Percentiles rank a stretch among this genome's conserved stretches.
Evolutionary conservation across 2,329 filamentous ascomycete species (phyloP).

Genomic region (Raffaelea albimanens): DNA sequence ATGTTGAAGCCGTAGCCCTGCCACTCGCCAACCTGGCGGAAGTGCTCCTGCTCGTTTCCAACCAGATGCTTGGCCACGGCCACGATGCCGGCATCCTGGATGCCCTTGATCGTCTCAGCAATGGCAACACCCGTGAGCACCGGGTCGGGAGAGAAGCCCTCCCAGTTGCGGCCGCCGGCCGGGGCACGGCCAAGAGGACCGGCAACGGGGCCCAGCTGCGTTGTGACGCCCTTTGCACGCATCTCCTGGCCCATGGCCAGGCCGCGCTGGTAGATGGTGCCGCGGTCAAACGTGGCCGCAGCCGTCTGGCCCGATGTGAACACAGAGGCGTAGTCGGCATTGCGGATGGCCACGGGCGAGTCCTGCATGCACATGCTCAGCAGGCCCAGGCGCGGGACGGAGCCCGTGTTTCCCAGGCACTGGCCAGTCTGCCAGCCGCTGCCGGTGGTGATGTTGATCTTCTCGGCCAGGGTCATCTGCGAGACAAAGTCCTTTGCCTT

Average conservation of each 20-base stretch:
- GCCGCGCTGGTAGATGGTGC: conserved; percentile 61
- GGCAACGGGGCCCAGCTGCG: conserved; percentile 64
- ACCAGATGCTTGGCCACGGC: conserved; percentile 70
- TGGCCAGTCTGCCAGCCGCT: conserved; percentile 62
- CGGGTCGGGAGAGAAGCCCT: conserved; percentile 63
- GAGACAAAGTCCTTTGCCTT: conserved; percentile 73
- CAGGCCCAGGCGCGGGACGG: conserved; percentile 61
- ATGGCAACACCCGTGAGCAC: conserved; percentile 65
- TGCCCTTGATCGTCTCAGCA: conserved; percentile 65
- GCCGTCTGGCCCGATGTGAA: conserved; percentile 72
- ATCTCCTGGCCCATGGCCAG: conserved; percentile 65
- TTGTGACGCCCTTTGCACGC: conserved; percentile 62
- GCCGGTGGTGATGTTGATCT: conserved; percentile 92
- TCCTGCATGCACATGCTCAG: conserved; percentile 79
- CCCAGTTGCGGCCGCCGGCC: conserved; percentile 64
- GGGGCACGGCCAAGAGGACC: conserved; percentile 62
- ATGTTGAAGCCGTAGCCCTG: conserved; percentile 46
- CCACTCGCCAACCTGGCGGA: conserved; percentile 53
- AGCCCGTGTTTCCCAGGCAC: conserved; percentile 69
- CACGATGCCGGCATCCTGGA: conserved; percentile 70
- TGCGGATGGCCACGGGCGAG: conserved; percentile 69
- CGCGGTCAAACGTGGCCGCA: conserved; percentile 73
- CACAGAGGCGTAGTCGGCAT: conserved; percentile 69
- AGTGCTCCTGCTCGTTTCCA: conserved; percentile 66
- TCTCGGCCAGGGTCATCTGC: conserved; percentile 74